Evolutionary conservation across 2,329 filamentous ascomycete species (phyloP), one percentile per base, ranked within the genome.

Genomic region (Fusarium floridanum): DNA sequence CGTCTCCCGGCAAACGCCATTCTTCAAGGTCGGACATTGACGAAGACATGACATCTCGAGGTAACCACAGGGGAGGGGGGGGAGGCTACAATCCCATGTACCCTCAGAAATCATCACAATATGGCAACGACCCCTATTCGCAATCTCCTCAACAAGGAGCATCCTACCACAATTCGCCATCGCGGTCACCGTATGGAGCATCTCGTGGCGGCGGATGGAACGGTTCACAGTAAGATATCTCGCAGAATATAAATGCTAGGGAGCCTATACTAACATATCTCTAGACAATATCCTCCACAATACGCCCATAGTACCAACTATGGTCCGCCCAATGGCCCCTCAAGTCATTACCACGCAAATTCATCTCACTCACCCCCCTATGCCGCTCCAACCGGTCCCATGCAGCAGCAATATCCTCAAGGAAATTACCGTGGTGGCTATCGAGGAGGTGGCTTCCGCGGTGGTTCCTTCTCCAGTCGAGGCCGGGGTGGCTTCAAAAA

Each of bases 401-500:
- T 87, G 77, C 87, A 90, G 66, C 86, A 88, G 57, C 10, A 32
- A 10, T 86, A 88, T 50, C 87, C 84, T 6, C 82, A 84, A 32
- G 84, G 84, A 1, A 83, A 84, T 61, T 86, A 85, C 60, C 85
- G 87, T 22, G 85, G 85, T 22, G 79, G 78, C 16, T 85, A 85
- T 81, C 80, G 91, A 74, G 90, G 89, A 22, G 88, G 88, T 43
- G 85, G 86, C 17, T 92, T 91, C 77, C 88, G 92, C 62, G 91
- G 91, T 39, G 89, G 87, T 68, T 87, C 90, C 65, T 91, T 88
- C 77, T 77, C 85, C 56, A 84, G 84, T 34, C 85, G 90, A 59
- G 87, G 87, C 45, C 88, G 92, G 61, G 91, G 91, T 39, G 91
- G 83, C 89, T 92, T 85, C 87, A 91, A 83, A 90, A 93, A 83